A percentile compares a stretch with the other conserved stretches of the same genome.
These are phyloP conservation scores for Mimosa bimucronata DNA, from an alignment of 306 rosid genomes.

Conservation along the genomic window DNA sequence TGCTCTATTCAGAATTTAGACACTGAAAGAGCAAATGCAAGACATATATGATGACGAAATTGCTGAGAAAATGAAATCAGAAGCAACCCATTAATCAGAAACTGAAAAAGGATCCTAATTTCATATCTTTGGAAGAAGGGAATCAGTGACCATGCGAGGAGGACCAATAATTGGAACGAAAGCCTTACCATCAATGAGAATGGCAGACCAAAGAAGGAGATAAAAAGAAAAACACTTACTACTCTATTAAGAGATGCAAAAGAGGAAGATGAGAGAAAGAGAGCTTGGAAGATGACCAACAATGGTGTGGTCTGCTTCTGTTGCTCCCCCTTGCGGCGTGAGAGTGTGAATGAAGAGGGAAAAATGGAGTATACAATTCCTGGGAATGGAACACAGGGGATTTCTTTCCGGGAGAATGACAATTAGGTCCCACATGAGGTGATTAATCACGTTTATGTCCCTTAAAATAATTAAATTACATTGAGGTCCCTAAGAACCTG, in stretches of 20 bases:
- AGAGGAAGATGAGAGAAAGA: background rate
- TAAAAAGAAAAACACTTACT: background rate
- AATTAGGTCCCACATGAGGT: no score
- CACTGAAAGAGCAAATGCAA: slow-evolving; percentile 42
- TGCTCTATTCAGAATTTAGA: background rate
- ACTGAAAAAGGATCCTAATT: background rate
- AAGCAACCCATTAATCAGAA: background rate
- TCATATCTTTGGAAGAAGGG: background rate
- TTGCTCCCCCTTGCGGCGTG: background rate
- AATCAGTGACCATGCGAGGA: background rate
- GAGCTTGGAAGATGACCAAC: background rate
- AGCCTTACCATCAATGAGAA: background rate
- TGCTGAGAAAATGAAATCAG: background rate
- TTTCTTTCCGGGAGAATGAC: no score
- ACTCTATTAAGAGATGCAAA: background rate
- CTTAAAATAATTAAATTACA: no score
- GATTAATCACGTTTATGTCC: no score
- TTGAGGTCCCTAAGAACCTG: no score
- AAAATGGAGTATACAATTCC: background rate
- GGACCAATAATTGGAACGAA: background rate
- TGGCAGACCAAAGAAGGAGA: background rate
- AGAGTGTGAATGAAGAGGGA: background rate
- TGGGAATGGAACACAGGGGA: background rate
- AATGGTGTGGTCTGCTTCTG: background rate
- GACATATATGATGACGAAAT: background rate